Base-by-base conservation (phyloP, 768 basidiomycete genomes). In the Macrolepiota albuminosa region DNA sequence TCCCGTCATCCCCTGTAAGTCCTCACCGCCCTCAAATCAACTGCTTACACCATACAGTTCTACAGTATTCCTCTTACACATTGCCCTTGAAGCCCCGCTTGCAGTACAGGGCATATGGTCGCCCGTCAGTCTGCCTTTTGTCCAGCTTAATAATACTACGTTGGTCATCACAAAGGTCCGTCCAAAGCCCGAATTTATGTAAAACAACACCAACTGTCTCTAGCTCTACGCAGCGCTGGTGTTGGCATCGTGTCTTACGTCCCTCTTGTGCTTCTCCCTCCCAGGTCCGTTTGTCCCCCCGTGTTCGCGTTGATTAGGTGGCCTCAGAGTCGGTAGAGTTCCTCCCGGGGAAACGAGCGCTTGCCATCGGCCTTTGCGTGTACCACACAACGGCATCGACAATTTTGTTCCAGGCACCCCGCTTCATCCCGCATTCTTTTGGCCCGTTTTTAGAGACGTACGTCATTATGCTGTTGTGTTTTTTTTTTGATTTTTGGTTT, bases 71-170 rank as follows among this genome's bases (percentile, higher is more conserved):
- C 76, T 94, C 42, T 73, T 93, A 33, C 92, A 94, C 66, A 82
- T 91, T 65, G 89, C 87, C 6, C 75, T 93, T 58, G 92, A 94
- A 69, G 79, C 84, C 6, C 92, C 92, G 0, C 69, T 94, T 24
- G 90, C 86, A 3, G 71, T 94, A 36, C 91, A 93, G 70, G 89
- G 91, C 6, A 72, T 93, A 18, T 83, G 83, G 75, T 78, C 84
- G 0, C 85, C 89, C 1, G 66, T 72, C 18, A 75, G 71, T 16
- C 70, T 93, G 21, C 92, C 92, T 0, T 92, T 94, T 70, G 64
- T 93, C 57, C 84, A 91, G 69, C 78, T 92, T 64, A 93, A 87
- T 66, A 94, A 94, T 75, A 93, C 92, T 6, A 83, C 90, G 0
- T 53, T 93, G 8, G 84, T 91, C 2, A 63, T 93, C 8, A 72